phyloP scores from a whole-genome alignment of 2,329 filamentous ascomycete species.

The Talaromyces albobiverticillius region DNA sequence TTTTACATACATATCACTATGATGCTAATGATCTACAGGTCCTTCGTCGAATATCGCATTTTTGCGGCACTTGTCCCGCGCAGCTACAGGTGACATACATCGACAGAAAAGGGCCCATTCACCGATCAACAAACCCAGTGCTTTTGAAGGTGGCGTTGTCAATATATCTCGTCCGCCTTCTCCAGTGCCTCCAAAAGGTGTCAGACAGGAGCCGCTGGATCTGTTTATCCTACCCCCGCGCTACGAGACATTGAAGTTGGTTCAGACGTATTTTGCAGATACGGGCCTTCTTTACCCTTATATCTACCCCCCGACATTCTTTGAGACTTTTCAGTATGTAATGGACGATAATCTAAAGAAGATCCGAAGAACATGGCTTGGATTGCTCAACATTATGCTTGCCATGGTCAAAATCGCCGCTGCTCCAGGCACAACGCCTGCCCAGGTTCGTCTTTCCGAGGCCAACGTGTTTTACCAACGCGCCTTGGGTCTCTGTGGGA shows the following conservation, averaged over 20 bases:
- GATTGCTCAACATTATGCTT: constrained; percentile 28
- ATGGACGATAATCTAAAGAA: constrained; percentile 17
- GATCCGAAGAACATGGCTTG: constrained; percentile 30
- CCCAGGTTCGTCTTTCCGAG: constrained; percentile 16
- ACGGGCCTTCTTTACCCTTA: constrained; percentile 30
- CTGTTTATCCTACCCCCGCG: constrained; percentile 19
- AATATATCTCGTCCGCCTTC: constrained; percentile 20
- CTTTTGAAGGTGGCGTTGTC: constrained; percentile 19
- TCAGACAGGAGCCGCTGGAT: constrained; percentile 6
- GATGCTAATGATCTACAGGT: no score
- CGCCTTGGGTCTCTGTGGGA: constrained; percentile 21
- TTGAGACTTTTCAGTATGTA: constrained; percentile 25
- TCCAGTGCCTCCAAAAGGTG: neutral
- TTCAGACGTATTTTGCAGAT: constrained; percentile 23
- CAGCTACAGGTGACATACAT: constrained; percentile 18
- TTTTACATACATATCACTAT: no score
- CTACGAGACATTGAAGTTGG: constrained; percentile 17
- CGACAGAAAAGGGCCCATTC: constrained; percentile 11
- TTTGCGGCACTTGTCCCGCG: constrained; percentile 20
- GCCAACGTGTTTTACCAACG: constrained; percentile 23
- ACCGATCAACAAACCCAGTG: neutral
- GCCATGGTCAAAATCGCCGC: constrained; percentile 26
- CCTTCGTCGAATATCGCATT: constrained; percentile 28
- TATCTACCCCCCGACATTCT: constrained; percentile 25
- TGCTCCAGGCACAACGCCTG: constrained; percentile 8